phyloP scores from a whole-genome alignment of 108 stramenopile genomes.

The Mediolabrus comicus region DNA sequence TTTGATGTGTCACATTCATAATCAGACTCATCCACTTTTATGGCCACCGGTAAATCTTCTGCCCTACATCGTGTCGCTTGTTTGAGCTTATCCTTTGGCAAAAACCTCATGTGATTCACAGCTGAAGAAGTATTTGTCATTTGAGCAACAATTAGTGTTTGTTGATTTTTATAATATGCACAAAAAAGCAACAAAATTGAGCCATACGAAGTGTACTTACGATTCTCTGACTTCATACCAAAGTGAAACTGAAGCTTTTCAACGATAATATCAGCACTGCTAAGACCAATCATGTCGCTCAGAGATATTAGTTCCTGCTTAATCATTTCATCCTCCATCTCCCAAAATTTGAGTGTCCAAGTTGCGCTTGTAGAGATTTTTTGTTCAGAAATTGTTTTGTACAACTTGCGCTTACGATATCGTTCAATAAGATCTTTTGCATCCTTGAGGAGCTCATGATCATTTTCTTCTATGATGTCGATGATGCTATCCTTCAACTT shows the following conservation, averaged over 20 bases:
- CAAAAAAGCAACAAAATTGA: neutral
- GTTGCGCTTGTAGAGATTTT: conserved; percentile 6
- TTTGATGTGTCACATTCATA: neutral
- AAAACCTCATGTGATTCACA: conserved; percentile 67
- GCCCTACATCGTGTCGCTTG: neutral
- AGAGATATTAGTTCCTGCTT: conserved; percentile 30
- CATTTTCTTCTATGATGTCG: conserved; percentile 48
- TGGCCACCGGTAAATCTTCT: neutral
- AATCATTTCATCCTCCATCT: conserved; percentile 34
- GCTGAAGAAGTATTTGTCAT: conserved; percentile 24
- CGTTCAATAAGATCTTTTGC: conserved; percentile 58
- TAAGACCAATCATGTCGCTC: conserved; percentile 16
- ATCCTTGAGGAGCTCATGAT: conserved; percentile 43
- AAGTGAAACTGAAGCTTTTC: conserved; percentile 64
- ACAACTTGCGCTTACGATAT: conserved; percentile 50
- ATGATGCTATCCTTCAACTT: conserved; percentile 62
- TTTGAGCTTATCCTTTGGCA: conserved; percentile 28
- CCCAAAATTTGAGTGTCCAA: conserved; percentile 30
- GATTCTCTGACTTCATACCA: conserved; percentile 67
- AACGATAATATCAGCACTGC: conserved; percentile 63
- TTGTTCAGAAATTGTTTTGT: conserved; percentile 53
- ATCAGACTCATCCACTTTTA: neutral
- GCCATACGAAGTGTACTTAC: conserved; percentile 8
- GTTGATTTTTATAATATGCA: neutral
- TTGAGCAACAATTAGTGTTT: neutral